These are phyloP conservation scores for Monosporozyma servazzii DNA, from an alignment of 805 yeast genomes.

Conservation along the genomic window DNA sequence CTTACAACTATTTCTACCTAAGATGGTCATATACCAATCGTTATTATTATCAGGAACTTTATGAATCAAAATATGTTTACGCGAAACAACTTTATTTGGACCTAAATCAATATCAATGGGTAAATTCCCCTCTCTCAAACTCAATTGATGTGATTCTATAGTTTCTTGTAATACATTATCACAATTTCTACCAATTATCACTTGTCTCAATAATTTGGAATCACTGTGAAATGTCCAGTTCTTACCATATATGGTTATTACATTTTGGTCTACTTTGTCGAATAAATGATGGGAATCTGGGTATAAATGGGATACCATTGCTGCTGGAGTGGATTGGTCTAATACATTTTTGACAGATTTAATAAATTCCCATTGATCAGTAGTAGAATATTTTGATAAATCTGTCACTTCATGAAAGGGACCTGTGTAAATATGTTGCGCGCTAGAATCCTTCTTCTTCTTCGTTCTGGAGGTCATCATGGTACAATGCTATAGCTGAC, in stretches of 20 bases:
- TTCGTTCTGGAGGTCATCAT: neutral
- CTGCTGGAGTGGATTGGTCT: constrained; percentile 61
- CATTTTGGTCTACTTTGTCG: constrained; percentile 46
- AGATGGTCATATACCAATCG: constrained; percentile 29
- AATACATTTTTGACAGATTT: constrained; percentile 67
- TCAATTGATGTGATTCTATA: neutral
- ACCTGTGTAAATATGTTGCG: neutral
- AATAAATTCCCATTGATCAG: constrained; percentile 41
- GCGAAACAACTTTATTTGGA: constrained; percentile 92
- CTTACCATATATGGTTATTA: constrained; percentile 87
- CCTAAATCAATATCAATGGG: constrained; percentile 69
- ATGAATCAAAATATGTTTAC: constrained; percentile 73
- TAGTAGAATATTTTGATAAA: constrained; percentile 7
- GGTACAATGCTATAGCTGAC: neutral
- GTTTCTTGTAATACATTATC: constrained; percentile 11
- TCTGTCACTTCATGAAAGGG: neutral
- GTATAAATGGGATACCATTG: constrained; percentile 61
- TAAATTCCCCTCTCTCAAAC: neutral
- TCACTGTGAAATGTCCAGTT: constrained; percentile 81
- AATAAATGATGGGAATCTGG: constrained; percentile 48
- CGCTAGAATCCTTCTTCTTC: neutral
- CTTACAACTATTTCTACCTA: constrained; percentile 90
- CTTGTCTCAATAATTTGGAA: neutral
- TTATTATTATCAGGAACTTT: constrained; percentile 74
- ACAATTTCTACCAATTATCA: constrained; percentile 70